Evolutionary conservation across 2,329 filamentous ascomycete genomes (phyloP).

Genomic region (Lasiodiplodia sp.): DNA sequence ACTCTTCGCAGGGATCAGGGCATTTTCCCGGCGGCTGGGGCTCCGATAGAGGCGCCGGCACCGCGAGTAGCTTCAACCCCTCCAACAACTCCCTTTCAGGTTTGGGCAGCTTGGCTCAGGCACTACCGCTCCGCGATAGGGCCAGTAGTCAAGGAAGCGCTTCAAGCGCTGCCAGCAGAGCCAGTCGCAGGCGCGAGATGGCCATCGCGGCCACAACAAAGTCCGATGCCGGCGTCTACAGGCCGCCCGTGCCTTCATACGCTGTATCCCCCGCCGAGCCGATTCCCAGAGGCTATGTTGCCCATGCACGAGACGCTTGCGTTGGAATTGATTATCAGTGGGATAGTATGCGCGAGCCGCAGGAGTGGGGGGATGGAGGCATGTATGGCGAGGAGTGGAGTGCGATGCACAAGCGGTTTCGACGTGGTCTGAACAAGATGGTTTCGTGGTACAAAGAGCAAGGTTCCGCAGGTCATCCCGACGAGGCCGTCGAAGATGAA

Average conservation of each 20-base stretch:
- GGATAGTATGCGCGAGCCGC: slow-evolving; percentile 84
- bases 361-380: slow-evolving; percentile 87
- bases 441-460: slow-evolving; percentile 80
- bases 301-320: slow-evolving; percentile 88
- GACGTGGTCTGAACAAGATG: slow-evolving; percentile 78
- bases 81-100: slow-evolving; percentile 36
- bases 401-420: slow-evolving; percentile 89
- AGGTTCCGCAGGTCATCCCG: slow-evolving; percentile 48
- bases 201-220: slow-evolving; percentile 37
- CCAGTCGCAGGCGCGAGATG: slow-evolving; percentile 37
- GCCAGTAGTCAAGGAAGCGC: slow-evolving; percentile 51
- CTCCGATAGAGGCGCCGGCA: slow-evolving; percentile 33
- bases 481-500: slow-evolving; percentile 45
- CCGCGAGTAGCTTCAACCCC: slow-evolving; percentile 34
- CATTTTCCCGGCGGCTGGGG: slow-evolving; percentile 66
- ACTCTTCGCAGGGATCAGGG: slow-evolving; percentile 51
- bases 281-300: slow-evolving; percentile 87
- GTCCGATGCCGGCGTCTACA: slow-evolving; percentile 59
- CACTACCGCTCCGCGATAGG: slow-evolving; percentile 53
- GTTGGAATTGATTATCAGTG: slow-evolving; percentile 90
- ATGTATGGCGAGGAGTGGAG: slow-evolving; percentile 94
- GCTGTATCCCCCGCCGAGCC: slow-evolving; percentile 80
- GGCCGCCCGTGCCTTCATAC: slow-evolving; percentile 80
- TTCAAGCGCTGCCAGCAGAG: slow-evolving; percentile 37
- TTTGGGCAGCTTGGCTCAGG: slow-evolving; percentile 48